Evolutionary conservation across 1,139 yeast genomes (phyloP), one percentile per base, ranked within the genome.

Genomic region (Suhomyces taliae): DNA sequence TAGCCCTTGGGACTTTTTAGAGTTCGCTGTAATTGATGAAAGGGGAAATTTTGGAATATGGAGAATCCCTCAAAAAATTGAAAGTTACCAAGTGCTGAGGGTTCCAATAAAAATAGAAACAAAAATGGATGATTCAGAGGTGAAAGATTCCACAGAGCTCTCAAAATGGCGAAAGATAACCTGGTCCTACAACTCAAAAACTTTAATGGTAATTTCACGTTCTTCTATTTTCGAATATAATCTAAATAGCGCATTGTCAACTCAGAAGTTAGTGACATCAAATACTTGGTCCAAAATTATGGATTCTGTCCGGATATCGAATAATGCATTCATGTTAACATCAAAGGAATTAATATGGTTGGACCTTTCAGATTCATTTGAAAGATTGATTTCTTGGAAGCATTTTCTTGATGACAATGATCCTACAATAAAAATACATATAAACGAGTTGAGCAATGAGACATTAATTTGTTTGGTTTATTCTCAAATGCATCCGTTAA

Each of bases 311-410:
- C 53, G 29, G 53, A 66, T n/a, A 52, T 61, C 59, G 9, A 52
- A 59, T 4, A 59, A 62, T 44, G 67, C 73, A 10, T 72, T 83
- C 35, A 50, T 85, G 10, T 62, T 85, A 14, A 85, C 91, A 0
- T 76, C 88, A 1, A 80, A 75, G 52, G 93, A 86, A 58, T 49
- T 85, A 10, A 77, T 83, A 1, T 65, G 85, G 68, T 57, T 82
- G 12, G 66, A 69, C 41, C 52, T 71, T 2, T 44, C 60, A 2
- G 50, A 55, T 0, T 45, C 52, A 3, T 53, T 70, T 4, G 64
- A 64, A 36, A 70, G 86, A 48, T 50, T 81, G 8, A 57, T 88
- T 3, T 78, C 90, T 0, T 85, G 91, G 90, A 85, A 83, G 49
- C 96, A 89, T 62, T 78, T 69, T 50, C 64, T 85, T 39, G 74